Conservation (phyloP, 73 alveolate species). For the Blepharisma japonicum region DNA sequence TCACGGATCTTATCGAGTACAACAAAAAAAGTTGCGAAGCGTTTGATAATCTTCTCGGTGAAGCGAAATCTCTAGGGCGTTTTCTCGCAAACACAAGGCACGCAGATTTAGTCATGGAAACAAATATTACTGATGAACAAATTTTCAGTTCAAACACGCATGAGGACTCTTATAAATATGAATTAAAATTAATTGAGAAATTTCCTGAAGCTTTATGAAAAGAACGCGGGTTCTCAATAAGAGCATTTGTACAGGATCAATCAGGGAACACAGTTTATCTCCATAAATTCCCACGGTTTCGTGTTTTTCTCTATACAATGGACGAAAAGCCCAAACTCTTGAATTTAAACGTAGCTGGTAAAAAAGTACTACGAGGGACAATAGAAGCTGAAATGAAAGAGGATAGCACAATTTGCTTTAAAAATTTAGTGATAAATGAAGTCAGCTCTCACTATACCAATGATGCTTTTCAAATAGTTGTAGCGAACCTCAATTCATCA, state of each 20-base stretch:
- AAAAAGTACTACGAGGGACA: background rate
- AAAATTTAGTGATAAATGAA: conserved; percentile 20
- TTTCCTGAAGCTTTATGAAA: background rate
- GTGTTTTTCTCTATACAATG: background rate
- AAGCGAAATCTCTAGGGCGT: too few species aligned
- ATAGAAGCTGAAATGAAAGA: background rate
- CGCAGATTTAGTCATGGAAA: too few species aligned
- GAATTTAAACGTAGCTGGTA: background rate
- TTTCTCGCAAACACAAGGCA: too few species aligned
- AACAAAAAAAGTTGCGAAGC: too few species aligned
- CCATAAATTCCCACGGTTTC: background rate
- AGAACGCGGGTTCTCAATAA: background rate
- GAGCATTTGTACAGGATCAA: background rate
- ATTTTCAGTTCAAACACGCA: too few species aligned
- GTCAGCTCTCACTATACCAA: conserved; percentile 14
- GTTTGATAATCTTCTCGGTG: too few species aligned
- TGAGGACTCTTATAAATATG: too few species aligned
- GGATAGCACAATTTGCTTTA: background rate
- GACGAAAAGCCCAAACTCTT: background rate
- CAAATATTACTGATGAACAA: too few species aligned
- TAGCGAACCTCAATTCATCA: background rate
- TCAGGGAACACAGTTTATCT: background rate
- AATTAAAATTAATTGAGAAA: background rate
- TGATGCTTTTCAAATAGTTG: background rate
- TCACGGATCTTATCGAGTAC: too few species aligned